These are phyloP conservation scores for Galeopsis tetrahit DNA, from an alignment of 257 asterid species.

Conservation along the genomic window DNA sequence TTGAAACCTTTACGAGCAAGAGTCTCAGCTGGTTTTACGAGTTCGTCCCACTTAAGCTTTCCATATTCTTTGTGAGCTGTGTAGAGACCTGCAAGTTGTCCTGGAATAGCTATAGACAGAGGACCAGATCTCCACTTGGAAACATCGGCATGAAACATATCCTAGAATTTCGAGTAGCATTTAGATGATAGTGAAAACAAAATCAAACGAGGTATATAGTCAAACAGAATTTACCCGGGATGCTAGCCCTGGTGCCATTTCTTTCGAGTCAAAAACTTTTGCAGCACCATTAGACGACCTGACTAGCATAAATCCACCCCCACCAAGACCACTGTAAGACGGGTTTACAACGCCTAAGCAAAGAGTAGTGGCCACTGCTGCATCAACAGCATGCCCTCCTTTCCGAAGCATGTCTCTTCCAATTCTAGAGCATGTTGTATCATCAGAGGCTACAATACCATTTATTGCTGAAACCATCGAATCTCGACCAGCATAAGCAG, in stretches of 20 bases:
- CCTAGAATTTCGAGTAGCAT: constrained; percentile 20
- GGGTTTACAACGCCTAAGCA: constrained; percentile 62
- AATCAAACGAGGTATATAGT: background rate
- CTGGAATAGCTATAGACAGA: constrained; percentile 56
- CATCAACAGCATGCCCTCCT: constrained; percentile 64
- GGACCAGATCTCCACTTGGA: constrained; percentile 35
- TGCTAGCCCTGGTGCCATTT: constrained; percentile 53
- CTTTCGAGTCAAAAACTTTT: constrained; percentile 55
- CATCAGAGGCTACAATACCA: constrained; percentile 56
- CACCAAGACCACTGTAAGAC: constrained; percentile 56
- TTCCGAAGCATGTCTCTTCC: constrained; percentile 41
- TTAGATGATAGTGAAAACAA: too few species aligned
- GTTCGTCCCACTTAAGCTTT: constrained; percentile 41
- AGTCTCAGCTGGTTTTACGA: constrained; percentile 27
- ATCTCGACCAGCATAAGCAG: constrained; percentile 8
- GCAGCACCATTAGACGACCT: constrained; percentile 40
- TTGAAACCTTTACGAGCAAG: constrained; percentile 47
- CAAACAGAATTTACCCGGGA: background rate
- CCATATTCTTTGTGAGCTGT: constrained; percentile 48
- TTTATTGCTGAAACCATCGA: constrained; percentile 33
- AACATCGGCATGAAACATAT: constrained; percentile 35
- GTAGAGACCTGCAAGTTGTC: constrained; percentile 60
- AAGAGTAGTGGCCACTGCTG: constrained; percentile 56
- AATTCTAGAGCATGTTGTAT: constrained; percentile 47
- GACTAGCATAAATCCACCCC: constrained; percentile 60